Evolutionary conservation across 2,329 filamentous ascomycete genomes (phyloP).

Genomic region (Pseudogymnoascus sp.): DNA sequence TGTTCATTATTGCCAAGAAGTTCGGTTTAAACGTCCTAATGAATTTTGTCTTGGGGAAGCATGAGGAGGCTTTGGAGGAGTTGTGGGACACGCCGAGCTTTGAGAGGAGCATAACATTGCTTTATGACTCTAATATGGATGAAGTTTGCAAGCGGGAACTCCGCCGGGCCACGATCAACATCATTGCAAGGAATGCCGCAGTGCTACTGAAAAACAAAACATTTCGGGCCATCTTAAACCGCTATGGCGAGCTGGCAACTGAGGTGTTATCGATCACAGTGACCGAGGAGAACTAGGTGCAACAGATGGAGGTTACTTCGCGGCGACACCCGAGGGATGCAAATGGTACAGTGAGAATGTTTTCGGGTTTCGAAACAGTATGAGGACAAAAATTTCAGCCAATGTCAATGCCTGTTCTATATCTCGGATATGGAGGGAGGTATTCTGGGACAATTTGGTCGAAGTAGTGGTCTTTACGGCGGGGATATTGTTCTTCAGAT

Average conservation of each 20-base stretch:
- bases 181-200: background rate
- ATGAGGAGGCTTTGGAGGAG: background rate
- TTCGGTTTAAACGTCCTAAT: background rate
- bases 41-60: background rate
- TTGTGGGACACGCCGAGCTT: background rate
- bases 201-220: background rate
- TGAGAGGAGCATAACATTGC: background rate
- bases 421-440: background rate
- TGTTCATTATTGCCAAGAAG: background rate
- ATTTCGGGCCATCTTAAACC: background rate
- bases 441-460: background rate
- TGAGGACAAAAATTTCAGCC: background rate
- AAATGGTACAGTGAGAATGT: background rate
- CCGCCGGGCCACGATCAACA: background rate
- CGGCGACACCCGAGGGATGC: background rate
- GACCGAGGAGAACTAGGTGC: background rate
- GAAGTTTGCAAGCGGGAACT: background rate
- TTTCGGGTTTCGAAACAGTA: background rate
- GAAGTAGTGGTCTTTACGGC: background rate
- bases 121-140: background rate
- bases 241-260: background rate
- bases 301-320: background rate
- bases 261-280: background rate
- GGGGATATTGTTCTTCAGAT: background rate
- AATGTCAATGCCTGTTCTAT: background rate